phyloP scores from a whole-genome alignment of 129 eudicot genomes.

The Cynara cardunculus region DNA sequence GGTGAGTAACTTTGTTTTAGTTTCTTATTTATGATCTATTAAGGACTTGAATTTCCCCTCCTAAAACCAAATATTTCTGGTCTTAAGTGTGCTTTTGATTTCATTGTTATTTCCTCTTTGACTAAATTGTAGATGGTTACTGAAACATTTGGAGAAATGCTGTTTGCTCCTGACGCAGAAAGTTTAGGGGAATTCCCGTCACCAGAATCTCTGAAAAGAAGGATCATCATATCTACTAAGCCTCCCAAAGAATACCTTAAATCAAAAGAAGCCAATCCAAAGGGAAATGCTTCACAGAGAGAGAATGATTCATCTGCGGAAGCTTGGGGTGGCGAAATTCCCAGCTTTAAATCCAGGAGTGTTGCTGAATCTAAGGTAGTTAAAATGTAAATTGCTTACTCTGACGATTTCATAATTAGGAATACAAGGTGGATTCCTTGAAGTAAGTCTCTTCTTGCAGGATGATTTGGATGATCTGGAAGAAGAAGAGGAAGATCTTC shows the following conservation, averaged over 20 bases:
- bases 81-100: conserved; percentile 2
- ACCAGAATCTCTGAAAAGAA: conserved; percentile 56
- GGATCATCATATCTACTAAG: conserved; percentile 80
- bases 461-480: conserved; percentile 46
- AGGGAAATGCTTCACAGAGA: conserved; percentile 34
- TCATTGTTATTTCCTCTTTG: not conserved
- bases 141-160: conserved; percentile 77
- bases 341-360: conserved; percentile 30
- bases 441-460: conserved; percentile 30
- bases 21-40: not conserved
- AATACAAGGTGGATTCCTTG: conserved; percentile 2
- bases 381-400: not conserved
- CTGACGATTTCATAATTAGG: not conserved
- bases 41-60: not conserved
- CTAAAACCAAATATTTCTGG: not conserved
- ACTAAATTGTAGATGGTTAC: conserved; percentile 62
- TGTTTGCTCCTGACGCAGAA: conserved; percentile 60
- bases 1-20: conserved; percentile 34
- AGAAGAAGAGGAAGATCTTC: conserved; percentile 53
- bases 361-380: conserved; percentile 46
- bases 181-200: conserved; percentile 71
- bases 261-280: conserved; percentile 41
- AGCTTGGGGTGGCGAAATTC: conserved; percentile 82
- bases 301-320: conserved; percentile 41
- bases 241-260: conserved; percentile 87